Conservation (phyloP, 2,329 filamentous ascomycete species). For the Trichoderma koningii region DNA sequence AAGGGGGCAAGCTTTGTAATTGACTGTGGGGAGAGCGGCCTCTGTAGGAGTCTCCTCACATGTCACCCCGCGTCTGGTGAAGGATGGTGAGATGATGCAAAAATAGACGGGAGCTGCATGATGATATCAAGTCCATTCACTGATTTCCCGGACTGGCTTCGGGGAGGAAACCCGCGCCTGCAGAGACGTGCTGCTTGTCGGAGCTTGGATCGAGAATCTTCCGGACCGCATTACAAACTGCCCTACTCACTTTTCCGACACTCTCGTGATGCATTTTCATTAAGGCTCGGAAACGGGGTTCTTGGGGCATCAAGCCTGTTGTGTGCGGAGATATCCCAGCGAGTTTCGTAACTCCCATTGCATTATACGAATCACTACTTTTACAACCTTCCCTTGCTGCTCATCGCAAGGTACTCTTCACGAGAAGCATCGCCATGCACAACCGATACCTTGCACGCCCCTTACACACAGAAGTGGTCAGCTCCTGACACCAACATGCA, state of each 20-base stretch:
- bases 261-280: neutral
- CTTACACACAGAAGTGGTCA: too few relatives aligned
- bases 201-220: constrained; percentile 1
- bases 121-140: constrained; percentile 4
- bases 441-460: too few relatives aligned
- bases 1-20: neutral
- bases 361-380: too few relatives aligned
- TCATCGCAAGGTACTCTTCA: too few relatives aligned
- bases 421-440: too few relatives aligned
- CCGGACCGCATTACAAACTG: neutral
- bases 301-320: neutral
- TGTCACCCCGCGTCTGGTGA: neutral
- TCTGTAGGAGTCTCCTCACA: neutral
- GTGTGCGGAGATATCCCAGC: neutral
- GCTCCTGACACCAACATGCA: too few relatives aligned
- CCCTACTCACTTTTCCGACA: too few relatives aligned
- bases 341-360: too few relatives aligned
- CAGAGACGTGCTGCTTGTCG: neutral
- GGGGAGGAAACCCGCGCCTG: too few relatives aligned
- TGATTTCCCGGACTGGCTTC: neutral
- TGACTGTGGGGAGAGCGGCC: neutral
- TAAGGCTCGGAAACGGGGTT: neutral
- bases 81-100: neutral
- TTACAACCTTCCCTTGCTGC: too few relatives aligned
- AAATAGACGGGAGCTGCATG: constrained; percentile 12